Percentiles rank a stretch among this genome's conserved stretches.
Conservation (phyloP, 2,329 filamentous ascomycete genomes). For the Exutisphaerella laricina region DNA sequence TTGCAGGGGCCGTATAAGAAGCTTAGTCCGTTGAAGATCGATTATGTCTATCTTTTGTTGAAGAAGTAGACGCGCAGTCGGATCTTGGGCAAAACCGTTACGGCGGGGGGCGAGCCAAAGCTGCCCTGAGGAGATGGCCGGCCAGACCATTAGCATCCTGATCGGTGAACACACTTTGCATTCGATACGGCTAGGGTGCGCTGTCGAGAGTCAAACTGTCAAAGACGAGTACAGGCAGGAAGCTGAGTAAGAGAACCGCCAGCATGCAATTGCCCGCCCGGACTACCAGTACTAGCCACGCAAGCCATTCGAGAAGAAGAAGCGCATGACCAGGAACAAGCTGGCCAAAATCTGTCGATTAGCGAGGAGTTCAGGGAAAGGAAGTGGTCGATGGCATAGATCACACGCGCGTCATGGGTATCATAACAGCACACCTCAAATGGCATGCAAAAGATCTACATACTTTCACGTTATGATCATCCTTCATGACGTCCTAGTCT, state of each 20-base stretch:
- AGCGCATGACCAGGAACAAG: constrained; percentile 38
- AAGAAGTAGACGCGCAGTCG: constrained; percentile 80
- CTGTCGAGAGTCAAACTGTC: constrained; percentile 1
- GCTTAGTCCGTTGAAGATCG: constrained; percentile 82
- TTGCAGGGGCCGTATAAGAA: constrained; percentile 95
- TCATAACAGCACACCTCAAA: constrained; percentile 14
- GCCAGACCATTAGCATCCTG: not conserved
- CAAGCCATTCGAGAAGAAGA: constrained; percentile 40
- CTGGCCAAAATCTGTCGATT: constrained; percentile 25
- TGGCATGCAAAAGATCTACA: not conserved
- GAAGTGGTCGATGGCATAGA: not conserved
- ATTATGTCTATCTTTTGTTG: constrained; percentile 86
- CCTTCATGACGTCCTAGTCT: constrained; percentile 31
- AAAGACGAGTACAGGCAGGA: constrained; percentile 9
- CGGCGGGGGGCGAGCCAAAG: not conserved
- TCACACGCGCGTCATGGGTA: constrained; percentile 22
- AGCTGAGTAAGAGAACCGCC: constrained; percentile 12
- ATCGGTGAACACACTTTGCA: not conserved
- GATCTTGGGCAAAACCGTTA: too few species aligned
- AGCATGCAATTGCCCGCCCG: constrained; percentile 9
- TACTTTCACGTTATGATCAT: not conserved
- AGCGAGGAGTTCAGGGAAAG: constrained; percentile 29
- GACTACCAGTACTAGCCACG: not conserved
- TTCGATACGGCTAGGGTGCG: not conserved
- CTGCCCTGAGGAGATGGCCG: not conserved